These are phyloP conservation scores for Ascoidea tarda DNA, from an alignment of 805 yeast species.

Conservation along the genomic window DNA sequence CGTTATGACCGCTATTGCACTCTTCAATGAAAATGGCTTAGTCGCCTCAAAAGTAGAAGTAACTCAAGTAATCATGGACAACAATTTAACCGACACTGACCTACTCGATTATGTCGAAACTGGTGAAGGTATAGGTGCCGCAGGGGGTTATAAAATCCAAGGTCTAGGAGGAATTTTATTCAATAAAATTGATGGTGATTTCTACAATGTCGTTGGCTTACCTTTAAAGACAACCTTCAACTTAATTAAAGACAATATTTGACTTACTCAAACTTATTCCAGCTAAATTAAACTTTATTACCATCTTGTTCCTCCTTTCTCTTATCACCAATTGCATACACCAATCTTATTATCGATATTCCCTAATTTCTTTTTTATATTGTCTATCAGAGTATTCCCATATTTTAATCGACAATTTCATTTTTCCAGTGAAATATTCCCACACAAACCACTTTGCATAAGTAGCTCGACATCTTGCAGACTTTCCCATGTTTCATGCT, in stretches of 20 bases:
- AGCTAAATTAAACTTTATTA: too few species aligned
- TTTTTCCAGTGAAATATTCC: too few species aligned
- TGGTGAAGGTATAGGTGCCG: slow-evolving; percentile 68
- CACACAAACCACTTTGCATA: too few species aligned
- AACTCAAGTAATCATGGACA: slow-evolving; percentile 27
- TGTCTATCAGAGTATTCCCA: too few species aligned
- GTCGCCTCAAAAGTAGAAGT: slow-evolving; percentile 20
- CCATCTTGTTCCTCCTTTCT: too few species aligned
- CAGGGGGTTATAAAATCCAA: slow-evolving; percentile 89
- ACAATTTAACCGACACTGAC: slow-evolving; percentile 34
- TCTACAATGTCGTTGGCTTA: slow-evolving; percentile 74
- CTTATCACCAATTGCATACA: too few species aligned
- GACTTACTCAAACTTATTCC: not conserved
- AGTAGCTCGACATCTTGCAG: too few species aligned
- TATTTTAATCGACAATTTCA: too few species aligned
- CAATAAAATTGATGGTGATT: slow-evolving; percentile 60
- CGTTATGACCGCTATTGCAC: slow-evolving; percentile 40
- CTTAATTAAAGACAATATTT: slow-evolving; percentile 13
- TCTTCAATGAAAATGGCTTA: slow-evolving; percentile 13
- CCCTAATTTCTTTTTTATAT: too few species aligned
- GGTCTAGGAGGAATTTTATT: slow-evolving; percentile 57
- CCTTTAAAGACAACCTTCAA: slow-evolving; percentile 50
- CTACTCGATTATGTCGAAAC: slow-evolving; percentile 47
- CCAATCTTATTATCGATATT: too few species aligned
- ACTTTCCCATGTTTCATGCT: too few species aligned